Conservation (phyloP, 75 land plant genomes). For the Cryptomeria japonica region DNA sequence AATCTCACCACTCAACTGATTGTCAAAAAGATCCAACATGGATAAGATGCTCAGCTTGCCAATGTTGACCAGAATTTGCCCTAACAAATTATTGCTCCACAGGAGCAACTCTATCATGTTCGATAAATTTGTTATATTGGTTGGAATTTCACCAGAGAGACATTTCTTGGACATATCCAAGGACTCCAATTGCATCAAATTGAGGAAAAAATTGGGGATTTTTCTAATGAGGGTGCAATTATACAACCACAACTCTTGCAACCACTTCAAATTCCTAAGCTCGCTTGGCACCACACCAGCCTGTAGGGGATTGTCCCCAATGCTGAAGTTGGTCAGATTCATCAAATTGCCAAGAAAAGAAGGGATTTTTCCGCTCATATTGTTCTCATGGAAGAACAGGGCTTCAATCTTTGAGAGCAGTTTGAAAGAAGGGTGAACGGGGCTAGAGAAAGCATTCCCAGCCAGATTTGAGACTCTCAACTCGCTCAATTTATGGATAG, state of each 20-base stretch:
- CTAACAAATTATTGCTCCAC: constrained; percentile 43
- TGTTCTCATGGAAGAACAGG: background rate
- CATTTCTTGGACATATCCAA: constrained; percentile 40
- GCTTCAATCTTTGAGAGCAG: background rate
- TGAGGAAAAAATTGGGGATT: background rate
- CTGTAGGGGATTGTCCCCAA: background rate
- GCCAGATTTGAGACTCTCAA: no score
- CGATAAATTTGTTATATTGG: constrained; percentile 13
- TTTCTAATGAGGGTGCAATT: background rate
- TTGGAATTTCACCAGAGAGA: background rate
- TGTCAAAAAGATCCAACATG: no score
- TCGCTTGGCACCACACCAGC: background rate
- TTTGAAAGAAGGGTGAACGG: no score
- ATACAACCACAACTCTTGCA: background rate
- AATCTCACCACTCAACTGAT: constrained; percentile 16
- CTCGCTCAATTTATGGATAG: no score
- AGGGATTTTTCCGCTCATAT: background rate
- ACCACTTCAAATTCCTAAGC: background rate
- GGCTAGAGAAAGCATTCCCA: no score
- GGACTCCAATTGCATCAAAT: constrained; percentile 23
- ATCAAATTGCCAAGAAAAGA: background rate
- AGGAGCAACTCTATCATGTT: constrained; percentile 32
- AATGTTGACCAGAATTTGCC: constrained; percentile 43
- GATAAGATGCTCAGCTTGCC: constrained; percentile 27
- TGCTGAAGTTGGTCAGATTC: background rate